phyloP scores from a whole-genome alignment of 495 filamentous ascomycete genomes.

The Talaromyces liani region DNA sequence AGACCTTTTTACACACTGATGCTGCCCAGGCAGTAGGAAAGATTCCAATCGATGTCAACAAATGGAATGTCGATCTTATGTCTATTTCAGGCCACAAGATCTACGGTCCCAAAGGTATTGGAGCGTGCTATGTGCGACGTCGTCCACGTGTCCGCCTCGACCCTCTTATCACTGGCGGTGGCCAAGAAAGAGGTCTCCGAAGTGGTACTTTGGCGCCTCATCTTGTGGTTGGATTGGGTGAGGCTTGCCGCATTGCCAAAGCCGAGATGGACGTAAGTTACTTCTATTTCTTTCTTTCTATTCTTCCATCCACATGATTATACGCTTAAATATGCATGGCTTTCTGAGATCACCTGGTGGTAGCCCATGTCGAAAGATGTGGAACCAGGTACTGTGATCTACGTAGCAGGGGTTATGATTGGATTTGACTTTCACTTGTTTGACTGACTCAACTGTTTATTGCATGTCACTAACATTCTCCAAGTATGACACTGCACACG shows the following conservation, averaged over 20 bases:
- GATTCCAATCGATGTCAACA: slow-evolving; percentile 92
- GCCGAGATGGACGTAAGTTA: slow-evolving; percentile 77
- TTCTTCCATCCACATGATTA: slow-evolving; percentile 35
- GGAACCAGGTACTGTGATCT: slow-evolving; percentile 37
- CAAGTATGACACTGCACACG: slow-evolving; percentile 85
- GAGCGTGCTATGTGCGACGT: slow-evolving; percentile 89
- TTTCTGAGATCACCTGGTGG: slow-evolving; percentile 42
- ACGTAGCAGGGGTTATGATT: slow-evolving; percentile 47
- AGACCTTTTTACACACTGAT: slow-evolving; percentile 99
- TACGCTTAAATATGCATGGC: slow-evolving; percentile 53
- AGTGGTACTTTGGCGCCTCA: slow-evolving; percentile 91
- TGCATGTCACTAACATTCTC: slow-evolving; percentile 22
- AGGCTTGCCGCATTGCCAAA: slow-evolving; percentile 85
- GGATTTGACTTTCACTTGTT: slow-evolving; percentile 7
- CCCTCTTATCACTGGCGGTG: slow-evolving; percentile 91
- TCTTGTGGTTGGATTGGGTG: slow-evolving; percentile 85
- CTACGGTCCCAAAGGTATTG: slow-evolving; percentile 95
- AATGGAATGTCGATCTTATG: slow-evolving; percentile 96
- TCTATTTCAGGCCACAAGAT: slow-evolving; percentile 99
- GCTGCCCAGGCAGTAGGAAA: slow-evolving; percentile 95
- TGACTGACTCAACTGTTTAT: background rate
- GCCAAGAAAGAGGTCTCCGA: slow-evolving; percentile 88
- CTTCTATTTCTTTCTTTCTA: slow-evolving; percentile 8
- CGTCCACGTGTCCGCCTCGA: slow-evolving; percentile 89
- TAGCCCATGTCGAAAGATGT: slow-evolving; percentile 32